These are phyloP conservation scores for Aurifilum marmelostoma DNA, from an alignment of 2,329 filamentous ascomycete species.

Conservation along the genomic window DNA sequence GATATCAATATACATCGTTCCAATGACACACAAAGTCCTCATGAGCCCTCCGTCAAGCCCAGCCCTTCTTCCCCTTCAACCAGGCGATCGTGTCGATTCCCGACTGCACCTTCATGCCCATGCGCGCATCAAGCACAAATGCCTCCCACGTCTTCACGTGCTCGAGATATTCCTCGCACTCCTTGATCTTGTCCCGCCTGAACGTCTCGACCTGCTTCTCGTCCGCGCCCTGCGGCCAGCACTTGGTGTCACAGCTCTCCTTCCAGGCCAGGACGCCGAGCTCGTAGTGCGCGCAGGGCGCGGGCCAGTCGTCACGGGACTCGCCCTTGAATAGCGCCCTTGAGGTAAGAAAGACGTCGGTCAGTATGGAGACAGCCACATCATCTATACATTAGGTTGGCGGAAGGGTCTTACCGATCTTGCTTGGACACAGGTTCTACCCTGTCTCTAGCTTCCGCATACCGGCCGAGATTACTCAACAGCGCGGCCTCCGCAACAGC, in stretches of 20 bases:
- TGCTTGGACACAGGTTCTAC: conserved; percentile 68
- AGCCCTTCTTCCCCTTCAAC: conserved; percentile 50
- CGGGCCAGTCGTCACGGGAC: conserved; percentile 69
- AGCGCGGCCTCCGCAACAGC: conserved; percentile 69
- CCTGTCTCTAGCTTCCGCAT: conserved; percentile 66
- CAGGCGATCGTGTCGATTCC: conserved; percentile 67
- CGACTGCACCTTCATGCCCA: conserved; percentile 74
- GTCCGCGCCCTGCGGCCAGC: conserved; percentile 33
- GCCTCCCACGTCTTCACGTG: conserved; percentile 71
- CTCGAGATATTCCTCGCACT: conserved; percentile 67
- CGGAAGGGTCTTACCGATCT: conserved; percentile 54
- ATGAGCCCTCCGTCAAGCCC: conserved; percentile 21
- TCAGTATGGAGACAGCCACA: too few relatives aligned
- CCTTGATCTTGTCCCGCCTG: conserved; percentile 54
- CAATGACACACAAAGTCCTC: too few relatives aligned
- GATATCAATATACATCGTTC: background rate
- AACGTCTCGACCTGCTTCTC: conserved; percentile 39
- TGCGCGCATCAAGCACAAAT: conserved; percentile 73
- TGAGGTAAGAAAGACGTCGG: too few relatives aligned
- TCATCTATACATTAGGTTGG: too few relatives aligned
- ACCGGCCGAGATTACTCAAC: conserved; percentile 63
- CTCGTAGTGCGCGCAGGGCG: conserved; percentile 82
- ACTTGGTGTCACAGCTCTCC: conserved; percentile 54
- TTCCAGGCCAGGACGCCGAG: conserved; percentile 81
- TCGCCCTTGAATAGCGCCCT: conserved; percentile 61